A percentile compares a stretch with the other conserved stretches of the same genome.
These are phyloP conservation scores for Acer yangbiense DNA, from an alignment of 345 rosid species.

Conservation along the genomic window DNA sequence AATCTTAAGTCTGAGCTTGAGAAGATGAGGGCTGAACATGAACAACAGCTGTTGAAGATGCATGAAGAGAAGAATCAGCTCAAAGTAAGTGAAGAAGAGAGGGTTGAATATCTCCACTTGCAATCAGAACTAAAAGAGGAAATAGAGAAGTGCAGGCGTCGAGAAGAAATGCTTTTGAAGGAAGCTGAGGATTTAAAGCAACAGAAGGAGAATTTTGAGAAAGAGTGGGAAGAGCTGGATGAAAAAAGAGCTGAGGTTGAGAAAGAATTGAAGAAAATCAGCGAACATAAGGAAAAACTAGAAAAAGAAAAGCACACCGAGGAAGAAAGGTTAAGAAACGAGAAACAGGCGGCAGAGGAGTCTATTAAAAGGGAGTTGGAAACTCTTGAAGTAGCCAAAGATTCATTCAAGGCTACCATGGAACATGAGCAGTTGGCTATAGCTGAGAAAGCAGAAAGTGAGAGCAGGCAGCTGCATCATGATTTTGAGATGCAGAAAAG, in stretches of 20 bases:
- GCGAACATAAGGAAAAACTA: conserved; percentile 57
- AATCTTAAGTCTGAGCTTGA: conserved; percentile 66
- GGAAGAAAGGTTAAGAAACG: conserved; percentile 68
- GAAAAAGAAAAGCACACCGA: conserved; percentile 64
- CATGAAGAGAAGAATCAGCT: conserved; percentile 61
- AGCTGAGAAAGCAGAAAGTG: conserved; percentile 68
- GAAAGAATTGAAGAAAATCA: conserved; percentile 51
- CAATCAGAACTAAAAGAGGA: conserved; percentile 81
- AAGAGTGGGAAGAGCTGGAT: conserved; percentile 92
- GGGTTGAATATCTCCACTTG: conserved; percentile 65
- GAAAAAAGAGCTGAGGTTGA: conserved; percentile 66
- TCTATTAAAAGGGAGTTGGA: conserved; percentile 62
- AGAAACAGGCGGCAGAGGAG: conserved; percentile 56
- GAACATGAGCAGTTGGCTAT: conserved; percentile 63
- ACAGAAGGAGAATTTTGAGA: conserved; percentile 89
- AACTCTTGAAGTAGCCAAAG: conserved; percentile 68
- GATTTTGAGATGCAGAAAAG: conserved; percentile 70
- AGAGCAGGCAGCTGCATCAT: conserved; percentile 68
- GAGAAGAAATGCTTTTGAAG: conserved; percentile 73
- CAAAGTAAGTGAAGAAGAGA: conserved; percentile 76
- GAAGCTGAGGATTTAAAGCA: conserved; percentile 84
- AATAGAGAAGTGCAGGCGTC: conserved; percentile 71
- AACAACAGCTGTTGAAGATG: conserved; percentile 59
- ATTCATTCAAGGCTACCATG: conserved; percentile 67
- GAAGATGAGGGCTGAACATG: conserved; percentile 63